phyloP scores from a whole-genome alignment of 2,329 filamentous ascomycete genomes.

The Fusarium denticulatum region DNA sequence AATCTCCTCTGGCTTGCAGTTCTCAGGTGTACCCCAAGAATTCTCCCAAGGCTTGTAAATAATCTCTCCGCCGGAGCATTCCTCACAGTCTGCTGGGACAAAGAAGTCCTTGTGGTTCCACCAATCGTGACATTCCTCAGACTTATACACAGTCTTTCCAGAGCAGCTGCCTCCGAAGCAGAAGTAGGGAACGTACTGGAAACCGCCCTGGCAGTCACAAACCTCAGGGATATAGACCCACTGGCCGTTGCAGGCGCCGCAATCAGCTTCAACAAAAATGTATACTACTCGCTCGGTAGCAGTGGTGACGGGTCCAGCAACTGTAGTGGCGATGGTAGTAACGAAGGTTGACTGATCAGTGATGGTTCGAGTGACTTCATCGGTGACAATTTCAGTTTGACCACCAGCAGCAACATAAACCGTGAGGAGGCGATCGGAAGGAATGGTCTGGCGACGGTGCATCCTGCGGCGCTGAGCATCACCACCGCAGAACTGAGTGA shows the following conservation, averaged over 20 bases:
- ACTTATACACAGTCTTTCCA: conserved; percentile 37
- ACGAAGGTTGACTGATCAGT: conserved; percentile 30
- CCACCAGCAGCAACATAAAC: conserved; percentile 26
- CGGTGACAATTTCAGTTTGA: not conserved
- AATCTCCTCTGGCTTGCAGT: not conserved
- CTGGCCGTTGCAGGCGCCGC: conserved; percentile 27
- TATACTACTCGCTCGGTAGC: conserved; percentile 19
- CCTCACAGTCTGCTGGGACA: conserved; percentile 17
- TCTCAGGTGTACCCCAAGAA: conserved; percentile 7
- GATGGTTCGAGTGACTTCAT: conserved; percentile 13
- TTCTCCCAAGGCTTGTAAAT: conserved; percentile 39
- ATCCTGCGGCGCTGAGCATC: conserved; percentile 19
- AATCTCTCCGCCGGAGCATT: conserved; percentile 14
- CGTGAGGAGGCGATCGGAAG: conserved; percentile 36
- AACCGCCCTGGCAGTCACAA: conserved; percentile 35
- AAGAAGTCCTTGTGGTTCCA: conserved; percentile 21
- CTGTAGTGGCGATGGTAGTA: conserved; percentile 30
- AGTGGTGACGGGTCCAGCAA: conserved; percentile 15
- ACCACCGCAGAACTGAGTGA: conserved; percentile 36
- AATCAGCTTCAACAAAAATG: conserved; percentile 31
- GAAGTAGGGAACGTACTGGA: conserved; percentile 31
- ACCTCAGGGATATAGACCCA: conserved; percentile 28
- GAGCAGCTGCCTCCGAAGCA: conserved; percentile 27
- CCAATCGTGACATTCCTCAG: conserved; percentile 25
- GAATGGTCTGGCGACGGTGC: conserved; percentile 29